Base-by-base conservation (phyloP, 2,329 filamentous ascomycete genomes). In the Remersonia thermophila region DNA sequence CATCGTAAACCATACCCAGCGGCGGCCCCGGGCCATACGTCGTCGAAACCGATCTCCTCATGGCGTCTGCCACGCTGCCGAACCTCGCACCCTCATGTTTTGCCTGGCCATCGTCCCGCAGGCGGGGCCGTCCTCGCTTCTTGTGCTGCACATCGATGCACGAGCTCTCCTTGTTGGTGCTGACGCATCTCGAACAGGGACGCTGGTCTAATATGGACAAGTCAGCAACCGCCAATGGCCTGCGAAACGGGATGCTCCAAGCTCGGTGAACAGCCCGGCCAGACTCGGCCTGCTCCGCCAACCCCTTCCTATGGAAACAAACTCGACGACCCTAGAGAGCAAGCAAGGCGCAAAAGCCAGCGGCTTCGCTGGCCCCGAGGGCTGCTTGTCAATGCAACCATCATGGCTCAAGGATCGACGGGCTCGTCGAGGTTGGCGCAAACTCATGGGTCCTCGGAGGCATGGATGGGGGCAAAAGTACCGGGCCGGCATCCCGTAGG, bases 101-200 rank as follows among this genome's bases (percentile, higher is more conserved):
- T 33, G 67, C 52, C 44, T 79, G 73, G 47, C 71, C 65, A 41
- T 83, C 80, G 52, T 89, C 83, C 49, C 83, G 73, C 47, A 91
- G 63, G 45, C 83, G 71, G 41, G 83, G 83, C 33, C 83, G 71
- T 29, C 83, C 83, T 48, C 83, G 67, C 56, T 89, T 91, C 58
- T 89, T 91, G 58, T 91, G 83, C 52, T 85, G 80, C 25, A 91
- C 83, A 57, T 91, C 83, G 48, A 84, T 67, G 53, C 83, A 91
- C 7, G 77, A 69, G 39, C 86, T 81, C 65, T 89, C 68, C 51
- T 89, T 91, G 41, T 81, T 80, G 51, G 83, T 84, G 49, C 75
- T 75, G 25, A 81, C 62, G 54, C 83, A 91, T 53, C 83, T 72
- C 18, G 79, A 78, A 53, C 83, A 91, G 18, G 83, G 83, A 38